Evolutionary conservation across 345 rosid species (phyloP), one percentile per base, ranked within the genome.

Genomic region (Raphanus sativus): DNA sequence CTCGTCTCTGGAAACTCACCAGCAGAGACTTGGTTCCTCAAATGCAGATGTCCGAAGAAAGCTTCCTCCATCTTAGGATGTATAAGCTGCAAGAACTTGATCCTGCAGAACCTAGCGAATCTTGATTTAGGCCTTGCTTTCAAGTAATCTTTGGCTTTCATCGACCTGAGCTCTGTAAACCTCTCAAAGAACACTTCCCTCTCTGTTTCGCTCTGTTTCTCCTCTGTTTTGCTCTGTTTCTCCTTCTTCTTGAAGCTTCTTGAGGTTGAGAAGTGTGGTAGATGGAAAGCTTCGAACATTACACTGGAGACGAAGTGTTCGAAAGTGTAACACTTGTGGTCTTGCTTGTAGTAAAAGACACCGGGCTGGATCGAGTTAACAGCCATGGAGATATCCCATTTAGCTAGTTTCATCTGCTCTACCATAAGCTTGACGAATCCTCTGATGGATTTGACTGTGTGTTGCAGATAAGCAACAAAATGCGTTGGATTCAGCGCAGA

Each of bases 1-100:
- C 40, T 65, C 0, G 87, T 82, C 63, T 86, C 93, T 0, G 98
- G 98, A 50, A 92, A 92, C 24, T 77, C 81, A n/a, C 91, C 83
- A 0, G 89, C 83, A 12, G 77, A 82, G 7, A 89, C 60, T 1
- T 80, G 85, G 69, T 80, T 83, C 66, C 98, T 83, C 12, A 80
- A 78, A 58, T 73, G 83, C 55, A 85, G 62, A 81, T 89, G 81
- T 54, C 97, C 93, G 1, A 86, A 87, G 76, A 92, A 89, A 2
- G 88, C 87, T 26, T 84, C 62, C 69, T 92, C 99, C 97, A 92
- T 91, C 81, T 84, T 82, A 1, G 98, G 90, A 78, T 89, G 98
- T 52, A 95, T 73, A 24, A 95, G 81, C 75, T 85, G 84, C 83
- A 89, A 73, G 82, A 86, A 95, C 87, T 89, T 92, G 71, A 67